Conservation (phyloP, 768 basidiomycete species). For the Suillus occidentalis region DNA sequence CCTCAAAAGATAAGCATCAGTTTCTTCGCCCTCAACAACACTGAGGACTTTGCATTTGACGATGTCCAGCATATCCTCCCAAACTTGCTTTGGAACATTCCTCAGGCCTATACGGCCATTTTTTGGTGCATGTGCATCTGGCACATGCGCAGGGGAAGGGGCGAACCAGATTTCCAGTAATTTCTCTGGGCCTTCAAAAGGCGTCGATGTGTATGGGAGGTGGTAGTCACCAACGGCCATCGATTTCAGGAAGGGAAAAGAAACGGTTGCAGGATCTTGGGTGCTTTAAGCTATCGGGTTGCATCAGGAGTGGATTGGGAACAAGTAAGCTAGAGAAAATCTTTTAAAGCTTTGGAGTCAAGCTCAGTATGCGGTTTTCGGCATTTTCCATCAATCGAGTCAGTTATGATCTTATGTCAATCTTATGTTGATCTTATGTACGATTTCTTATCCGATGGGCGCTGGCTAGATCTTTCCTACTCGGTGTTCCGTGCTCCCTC, state of each 20-base stretch:
- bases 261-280: conserved; percentile 9
- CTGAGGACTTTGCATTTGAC: conserved; percentile 97
- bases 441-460: neutral
- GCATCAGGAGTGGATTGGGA: conserved; percentile 12
- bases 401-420: neutral
- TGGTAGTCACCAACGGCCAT: conserved; percentile 28
- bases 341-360: neutral
- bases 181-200: conserved; percentile 94
- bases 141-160: conserved; percentile 64
- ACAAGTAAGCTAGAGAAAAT: conserved; percentile 1
- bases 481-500: neutral
- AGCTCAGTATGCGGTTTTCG: neutral
- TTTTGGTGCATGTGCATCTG: conserved; percentile 38
- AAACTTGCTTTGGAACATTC: conserved; percentile 68
- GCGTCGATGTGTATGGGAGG: conserved; percentile 39
- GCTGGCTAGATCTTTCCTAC: neutral
- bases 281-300: conserved; percentile 49
- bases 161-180: conserved; percentile 98
- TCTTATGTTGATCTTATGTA: neutral
- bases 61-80: conserved; percentile 97
- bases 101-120: conserved; percentile 70
- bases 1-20: conserved; percentile 97
- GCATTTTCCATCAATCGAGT: conserved; percentile 2
- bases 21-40: conserved; percentile 82
- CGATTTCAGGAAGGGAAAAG: conserved; percentile 3